Evolutionary conservation across 257 asterid genomes (phyloP), one percentile per base, ranked within the genome.

Genomic region (Cynanchum wilfordii): DNA sequence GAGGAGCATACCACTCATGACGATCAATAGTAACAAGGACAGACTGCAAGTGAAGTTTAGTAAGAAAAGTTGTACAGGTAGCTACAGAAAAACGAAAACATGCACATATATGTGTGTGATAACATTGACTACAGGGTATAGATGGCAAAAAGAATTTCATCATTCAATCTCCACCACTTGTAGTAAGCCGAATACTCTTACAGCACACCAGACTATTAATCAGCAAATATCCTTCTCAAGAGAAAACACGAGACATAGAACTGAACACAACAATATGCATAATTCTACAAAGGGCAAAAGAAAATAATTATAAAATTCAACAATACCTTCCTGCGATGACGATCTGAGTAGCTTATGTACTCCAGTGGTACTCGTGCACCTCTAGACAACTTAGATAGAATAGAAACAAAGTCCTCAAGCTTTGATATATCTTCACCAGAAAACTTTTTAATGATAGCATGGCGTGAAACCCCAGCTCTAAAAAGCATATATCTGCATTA

Each of bases 1-100:
- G 98, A 71, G 91, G 87, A 52, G 99, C 97, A 85, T 95, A 92
- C 99, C 99, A 95, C 81, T 95, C 98, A 79, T 92, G 98, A 73
- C 98, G 94, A 72, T 95, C 99, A 74, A 95, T 80, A 57, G 99
- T 92, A 79, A 95, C 97, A 76, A 95, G 89, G 76, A 90, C 99
- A 82, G 99, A 92, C 99, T 95, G 97, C 85, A 85, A 52, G 22
- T 71, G 76, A 86, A 63, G 40, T 27, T 11, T 29, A 45, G 78
- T 15, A 16, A 56, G 72, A 70, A 51, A 51, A 58, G 9, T 15
- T 27, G 24, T 20, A 33, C 15, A 54, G 25, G 27, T 16, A 55
- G 45, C 11, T 27, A 67, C 17, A 7, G 38, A 51, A 51, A 24
- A 58, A 33, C 19, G 30, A 49, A 49, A n/a, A 30, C n/a, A 63